phyloP scores from a whole-genome alignment of 75 land plant genomes.

The Selaginella tamariscina region DNA sequence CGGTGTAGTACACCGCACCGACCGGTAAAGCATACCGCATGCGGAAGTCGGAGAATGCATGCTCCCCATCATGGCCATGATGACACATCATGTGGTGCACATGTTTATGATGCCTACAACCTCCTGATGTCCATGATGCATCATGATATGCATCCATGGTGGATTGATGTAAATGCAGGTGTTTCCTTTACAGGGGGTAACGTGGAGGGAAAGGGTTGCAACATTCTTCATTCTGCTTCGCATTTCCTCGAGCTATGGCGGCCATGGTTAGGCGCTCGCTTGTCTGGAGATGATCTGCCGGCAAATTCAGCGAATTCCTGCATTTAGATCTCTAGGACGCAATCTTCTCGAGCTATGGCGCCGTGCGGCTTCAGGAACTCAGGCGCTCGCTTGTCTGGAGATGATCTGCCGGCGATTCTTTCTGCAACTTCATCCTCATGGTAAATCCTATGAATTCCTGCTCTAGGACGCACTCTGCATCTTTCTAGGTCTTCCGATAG shows the following conservation, averaged over 20 bases:
- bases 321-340: too few species aligned
- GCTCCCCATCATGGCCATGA: background rate
- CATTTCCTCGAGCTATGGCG: background rate
- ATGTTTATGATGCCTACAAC: background rate
- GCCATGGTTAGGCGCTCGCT: too few species aligned
- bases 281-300: too few species aligned
- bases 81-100: background rate
- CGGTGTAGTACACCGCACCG: background rate
- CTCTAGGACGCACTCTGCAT: too few species aligned
- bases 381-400: background rate
- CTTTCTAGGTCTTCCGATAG: too few species aligned
- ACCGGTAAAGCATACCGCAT: too few species aligned
- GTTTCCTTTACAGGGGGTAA: background rate
- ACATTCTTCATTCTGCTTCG: background rate
- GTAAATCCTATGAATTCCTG: too few species aligned
- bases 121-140: background rate
- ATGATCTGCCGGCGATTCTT: background rate
- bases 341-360: slow-evolving; percentile 4
- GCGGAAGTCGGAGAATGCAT: background rate
- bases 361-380: background rate
- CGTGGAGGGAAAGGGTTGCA: background rate
- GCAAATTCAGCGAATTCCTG: too few species aligned
- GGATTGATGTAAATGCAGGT: background rate
- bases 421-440: too few species aligned
- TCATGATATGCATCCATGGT: background rate